Base-by-base conservation (phyloP, 83 land plant species). In the Isoetes engelmannii region DNA sequence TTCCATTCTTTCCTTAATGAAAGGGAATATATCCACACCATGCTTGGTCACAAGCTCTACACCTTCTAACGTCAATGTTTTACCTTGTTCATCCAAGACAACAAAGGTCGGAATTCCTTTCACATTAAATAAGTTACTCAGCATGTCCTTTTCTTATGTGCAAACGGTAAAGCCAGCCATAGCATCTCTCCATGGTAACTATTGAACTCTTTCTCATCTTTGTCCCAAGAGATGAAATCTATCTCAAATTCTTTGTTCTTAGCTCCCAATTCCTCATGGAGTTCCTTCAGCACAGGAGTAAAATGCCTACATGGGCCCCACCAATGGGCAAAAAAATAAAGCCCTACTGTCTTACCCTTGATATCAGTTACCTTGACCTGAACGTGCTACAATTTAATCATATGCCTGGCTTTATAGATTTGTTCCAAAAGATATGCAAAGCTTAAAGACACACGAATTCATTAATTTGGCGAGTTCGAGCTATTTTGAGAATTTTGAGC, bases 241-340 rank as follows among this genome's bases (percentile, higher is more conserved):
- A 86, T 58, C 79, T 89, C 87, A 72, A 89, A 86, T 8, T 69
- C 78, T 48, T 88, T 83, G 18, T 83, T 85, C 57, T 66, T 75
- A 10, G 49, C 77, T 49, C 65, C 73, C 46, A 88, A 59, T 58
- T 76, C 69, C 12, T 76, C 58, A 56, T 89, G 86, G 13, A 80
- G 45, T 6, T 75, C 74, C 2, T 54, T 64, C 13, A 86, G 76
- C 45, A 53, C 61, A 18, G 68, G 67, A 51, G 79, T 86, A 67
- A 86, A 84, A 3, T 41, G 70, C 60, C 61, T 57, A 45, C 87
- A 86, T 10, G 77, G 68, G 7, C 78, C 65, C 50, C 78, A 72
- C 85, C 87, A 86, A 57, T 84, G 84, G 6, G 79, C 88, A 9
- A 85, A 84, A 69, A 89, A 89, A 67, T 80, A 84, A 9, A 89